A percentile compares a stretch with the other conserved stretches of the same genome.
Evolutionary conservation across 164 flowering plant species (phyloP).

Genomic region (Umbilicus rupestris): DNA sequence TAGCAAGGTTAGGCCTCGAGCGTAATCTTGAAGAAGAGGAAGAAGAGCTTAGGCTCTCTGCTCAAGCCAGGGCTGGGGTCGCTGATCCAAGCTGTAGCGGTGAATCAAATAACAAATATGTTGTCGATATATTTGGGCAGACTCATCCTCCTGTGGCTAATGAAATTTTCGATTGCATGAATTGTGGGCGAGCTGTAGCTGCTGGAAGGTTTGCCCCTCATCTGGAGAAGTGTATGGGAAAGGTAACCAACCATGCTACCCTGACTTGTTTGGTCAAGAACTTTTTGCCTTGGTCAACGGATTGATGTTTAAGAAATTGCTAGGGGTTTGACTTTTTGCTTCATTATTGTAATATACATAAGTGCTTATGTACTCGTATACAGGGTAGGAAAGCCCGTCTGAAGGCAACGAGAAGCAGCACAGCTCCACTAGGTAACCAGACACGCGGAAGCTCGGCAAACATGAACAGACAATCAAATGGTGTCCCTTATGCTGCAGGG

Average conservation of each 20-base stretch:
- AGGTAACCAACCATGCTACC: constrained; percentile 28
- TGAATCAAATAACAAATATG: constrained; percentile 72
- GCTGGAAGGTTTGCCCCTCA: constrained; percentile 98
- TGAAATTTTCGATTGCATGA: constrained; percentile 92
- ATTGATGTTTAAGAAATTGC: not conserved
- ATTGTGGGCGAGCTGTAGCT: constrained; percentile 72
- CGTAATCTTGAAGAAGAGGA: constrained; percentile 67
- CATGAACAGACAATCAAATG: constrained; percentile 45
- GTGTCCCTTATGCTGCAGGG: constrained; percentile 37
- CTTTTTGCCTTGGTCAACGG: not conserved
- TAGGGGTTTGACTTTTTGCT: not conserved
- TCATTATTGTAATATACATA: not conserved
- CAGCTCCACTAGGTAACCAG: constrained; percentile 60
- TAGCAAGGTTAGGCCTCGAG: constrained; percentile 88
- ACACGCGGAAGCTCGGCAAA: constrained; percentile 51
- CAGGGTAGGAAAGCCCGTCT: constrained; percentile 92
- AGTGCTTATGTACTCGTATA: not conserved
- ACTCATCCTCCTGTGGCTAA: constrained; percentile 84
- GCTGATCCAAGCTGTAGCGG: constrained; percentile 66
- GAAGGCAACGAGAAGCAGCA: constrained; percentile 71
- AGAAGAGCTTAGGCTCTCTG: constrained; percentile 79
- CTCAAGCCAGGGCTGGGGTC: constrained; percentile 70
- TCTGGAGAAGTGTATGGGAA: constrained; percentile 97
- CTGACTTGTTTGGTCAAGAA: not conserved
- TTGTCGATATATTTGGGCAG: constrained; percentile 92